Evolutionary conservation across 129 eudicot species (phyloP).

Genomic region (Lonicera japonica): DNA sequence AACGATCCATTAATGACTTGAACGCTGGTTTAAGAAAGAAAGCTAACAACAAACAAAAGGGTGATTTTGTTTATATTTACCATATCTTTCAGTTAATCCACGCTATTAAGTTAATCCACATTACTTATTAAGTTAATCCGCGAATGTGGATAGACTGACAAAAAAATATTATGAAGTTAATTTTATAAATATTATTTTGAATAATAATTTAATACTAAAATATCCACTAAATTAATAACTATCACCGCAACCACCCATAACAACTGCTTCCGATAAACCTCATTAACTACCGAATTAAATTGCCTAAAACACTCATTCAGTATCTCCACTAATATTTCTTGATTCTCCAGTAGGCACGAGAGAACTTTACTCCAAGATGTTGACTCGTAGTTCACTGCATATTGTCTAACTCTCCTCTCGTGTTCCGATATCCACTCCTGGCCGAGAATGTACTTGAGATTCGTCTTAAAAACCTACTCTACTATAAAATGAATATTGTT

Average conservation of each 20-base stretch:
- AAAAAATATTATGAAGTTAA: too few species aligned
- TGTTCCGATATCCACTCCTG: conserved; percentile 19
- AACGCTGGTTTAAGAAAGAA: too few species aligned
- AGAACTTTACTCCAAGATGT: conserved; percentile 18
- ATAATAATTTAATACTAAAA: too few species aligned
- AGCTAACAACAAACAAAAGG: too few species aligned
- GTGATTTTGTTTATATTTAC: too few species aligned
- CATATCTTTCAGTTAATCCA: too few species aligned
- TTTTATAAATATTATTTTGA: too few species aligned
- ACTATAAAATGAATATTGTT: conserved; percentile 26
- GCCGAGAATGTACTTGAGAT: conserved; percentile 18
- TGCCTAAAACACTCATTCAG: conserved; percentile 10
- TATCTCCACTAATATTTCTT: neutral
- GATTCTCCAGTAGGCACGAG: conserved; percentile 3
- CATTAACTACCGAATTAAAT: conserved; percentile 15
- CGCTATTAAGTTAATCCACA: too few species aligned
- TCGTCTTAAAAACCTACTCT: conserved; percentile 6
- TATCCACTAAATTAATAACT: too few species aligned
- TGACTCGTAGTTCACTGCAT: conserved; percentile 17
- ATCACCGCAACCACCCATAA: conserved; percentile 17
- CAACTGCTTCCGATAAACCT: conserved; percentile 14
- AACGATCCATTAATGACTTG: too few species aligned
- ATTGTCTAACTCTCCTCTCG: conserved; percentile 19
- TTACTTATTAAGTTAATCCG: too few species aligned
- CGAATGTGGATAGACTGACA: too few species aligned